These are phyloP conservation scores for Leccinum disarticulatum DNA, from an alignment of 768 basidiomycete species.

Conservation along the genomic window DNA sequence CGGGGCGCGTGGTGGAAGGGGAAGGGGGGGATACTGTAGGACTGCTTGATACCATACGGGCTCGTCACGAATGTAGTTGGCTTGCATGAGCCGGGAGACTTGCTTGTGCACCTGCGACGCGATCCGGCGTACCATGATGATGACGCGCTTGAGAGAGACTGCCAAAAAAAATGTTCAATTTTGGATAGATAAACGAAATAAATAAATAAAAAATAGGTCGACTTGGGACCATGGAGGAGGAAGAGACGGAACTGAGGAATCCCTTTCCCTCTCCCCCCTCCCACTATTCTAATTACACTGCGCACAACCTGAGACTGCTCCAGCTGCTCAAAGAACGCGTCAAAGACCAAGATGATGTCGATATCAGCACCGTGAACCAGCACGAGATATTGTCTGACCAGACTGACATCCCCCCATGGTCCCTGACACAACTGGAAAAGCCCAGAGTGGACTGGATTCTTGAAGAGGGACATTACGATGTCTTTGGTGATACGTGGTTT, in stretches of 20 bases:
- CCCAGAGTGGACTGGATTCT: slow-evolving; percentile 90
- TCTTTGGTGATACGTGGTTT: slow-evolving; percentile 90
- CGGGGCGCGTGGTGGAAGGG: slow-evolving; percentile 75
- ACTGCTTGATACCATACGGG: slow-evolving; percentile 88
- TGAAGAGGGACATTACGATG: slow-evolving; percentile 77
- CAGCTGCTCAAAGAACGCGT: slow-evolving; percentile 57
- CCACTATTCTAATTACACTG: slow-evolving; percentile 75
- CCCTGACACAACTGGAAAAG: slow-evolving; percentile 73
- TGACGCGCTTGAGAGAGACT: not conserved
- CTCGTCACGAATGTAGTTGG: slow-evolving; percentile 56
- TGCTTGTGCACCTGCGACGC: slow-evolving; percentile 89
- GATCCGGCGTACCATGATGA: slow-evolving; percentile 77
- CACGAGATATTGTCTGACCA: slow-evolving; percentile 69
- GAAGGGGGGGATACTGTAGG: slow-evolving; percentile 83
- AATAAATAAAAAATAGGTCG: not conserved
- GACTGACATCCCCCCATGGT: slow-evolving; percentile 74
- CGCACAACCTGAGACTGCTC: slow-evolving; percentile 71
- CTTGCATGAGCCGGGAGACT: slow-evolving; percentile 75
- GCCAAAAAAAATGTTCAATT: no score
- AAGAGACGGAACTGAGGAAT: slow-evolving; percentile 76
- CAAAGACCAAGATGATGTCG: slow-evolving; percentile 33
- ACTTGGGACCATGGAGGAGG: slow-evolving; percentile 42
- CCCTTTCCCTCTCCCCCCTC: slow-evolving; percentile 90
- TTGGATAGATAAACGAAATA: not conserved
- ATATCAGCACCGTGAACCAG: slow-evolving; percentile 48